These are phyloP conservation scores for Nigrospora sphaerica DNA, from an alignment of 2,329 filamentous ascomycete genomes.

Conservation along the genomic window DNA sequence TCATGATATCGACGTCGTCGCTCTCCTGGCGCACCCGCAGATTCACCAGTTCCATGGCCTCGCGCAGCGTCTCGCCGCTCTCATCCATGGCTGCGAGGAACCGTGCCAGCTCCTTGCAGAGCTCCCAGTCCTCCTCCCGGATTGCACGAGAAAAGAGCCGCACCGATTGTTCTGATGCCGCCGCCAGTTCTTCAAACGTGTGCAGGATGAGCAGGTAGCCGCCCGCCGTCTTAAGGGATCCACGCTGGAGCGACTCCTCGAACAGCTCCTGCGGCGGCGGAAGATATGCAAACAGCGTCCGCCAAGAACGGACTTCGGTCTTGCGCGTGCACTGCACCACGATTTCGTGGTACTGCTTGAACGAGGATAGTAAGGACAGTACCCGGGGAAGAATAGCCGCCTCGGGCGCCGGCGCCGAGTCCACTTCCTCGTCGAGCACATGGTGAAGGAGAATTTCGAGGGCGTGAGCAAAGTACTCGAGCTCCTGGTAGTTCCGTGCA, in stretches of 20 bases:
- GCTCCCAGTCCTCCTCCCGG: slow-evolving; percentile 82
- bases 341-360: slow-evolving; percentile 85
- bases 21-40: slow-evolving; percentile 26
- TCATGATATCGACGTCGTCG: slow-evolving; percentile 20
- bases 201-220: slow-evolving; percentile 95
- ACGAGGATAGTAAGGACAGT: slow-evolving; percentile 59
- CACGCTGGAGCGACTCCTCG: slow-evolving; percentile 80
- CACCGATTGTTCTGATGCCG: slow-evolving; percentile 70
- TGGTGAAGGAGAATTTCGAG: slow-evolving; percentile 89
- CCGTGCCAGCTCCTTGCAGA: slow-evolving; percentile 91
- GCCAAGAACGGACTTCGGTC: slow-evolving; percentile 92
- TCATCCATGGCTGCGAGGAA: slow-evolving; percentile 91
- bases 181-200: slow-evolving; percentile 63
- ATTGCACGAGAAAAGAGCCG: slow-evolving; percentile 76
- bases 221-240: slow-evolving; percentile 86
- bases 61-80: slow-evolving; percentile 69
- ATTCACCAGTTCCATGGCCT: slow-evolving; percentile 60
- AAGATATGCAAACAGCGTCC: slow-evolving; percentile 84
- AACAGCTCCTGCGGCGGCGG: slow-evolving; percentile 89
- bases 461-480: slow-evolving; percentile 89
- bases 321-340: slow-evolving; percentile 96
- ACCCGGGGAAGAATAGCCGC: slow-evolving; percentile 59
- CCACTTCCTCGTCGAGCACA: slow-evolving; percentile 90
- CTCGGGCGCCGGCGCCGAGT: slow-evolving; percentile 55
- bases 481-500: slow-evolving; percentile 75